phyloP scores from a whole-genome alignment of 331 rosid species.

The Quercus tomentella region DNA sequence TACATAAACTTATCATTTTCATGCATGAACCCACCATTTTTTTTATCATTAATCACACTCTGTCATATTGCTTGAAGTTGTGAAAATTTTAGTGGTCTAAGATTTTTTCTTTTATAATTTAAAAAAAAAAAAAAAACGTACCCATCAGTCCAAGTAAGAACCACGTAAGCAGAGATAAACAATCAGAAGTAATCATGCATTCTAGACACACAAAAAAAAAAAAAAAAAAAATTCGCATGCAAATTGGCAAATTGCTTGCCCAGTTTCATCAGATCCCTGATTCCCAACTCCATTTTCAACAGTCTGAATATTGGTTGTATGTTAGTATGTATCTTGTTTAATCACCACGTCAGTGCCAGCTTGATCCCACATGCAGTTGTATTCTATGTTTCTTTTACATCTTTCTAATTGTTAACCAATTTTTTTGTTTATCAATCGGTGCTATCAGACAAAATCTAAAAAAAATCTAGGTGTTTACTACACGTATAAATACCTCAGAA shows the following conservation, averaged over 20 bases:
- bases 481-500: conserved; percentile 20
- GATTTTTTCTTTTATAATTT: too few species aligned
- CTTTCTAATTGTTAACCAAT: not conserved
- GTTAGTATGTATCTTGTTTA: too few species aligned
- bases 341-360: conserved; percentile 50
- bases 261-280: not conserved
- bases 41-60: too few species aligned
- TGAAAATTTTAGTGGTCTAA: too few species aligned
- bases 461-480: not conserved
- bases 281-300: not conserved
- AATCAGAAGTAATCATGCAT: conserved; percentile 11
- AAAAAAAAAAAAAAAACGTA: too few species aligned
- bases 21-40: too few species aligned
- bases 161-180: conserved; percentile 38
- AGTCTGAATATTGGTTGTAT: too few species aligned
- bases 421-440: not conserved
- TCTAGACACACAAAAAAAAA: conserved; percentile 9
- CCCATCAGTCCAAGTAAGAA: conserved; percentile 5
- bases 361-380: conserved; percentile 33
- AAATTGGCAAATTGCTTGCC: conserved; percentile 1
- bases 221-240: not conserved
- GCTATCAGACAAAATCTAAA: conserved; percentile 9
- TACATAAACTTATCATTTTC: accelerated
- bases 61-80: accelerated
- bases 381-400: too few species aligned